Percentiles rank a stretch among this genome's conserved stretches.
Evolutionary conservation across 176 grass and related monocot genomes (phyloP).

Genomic region (Poa pratensis): DNA sequence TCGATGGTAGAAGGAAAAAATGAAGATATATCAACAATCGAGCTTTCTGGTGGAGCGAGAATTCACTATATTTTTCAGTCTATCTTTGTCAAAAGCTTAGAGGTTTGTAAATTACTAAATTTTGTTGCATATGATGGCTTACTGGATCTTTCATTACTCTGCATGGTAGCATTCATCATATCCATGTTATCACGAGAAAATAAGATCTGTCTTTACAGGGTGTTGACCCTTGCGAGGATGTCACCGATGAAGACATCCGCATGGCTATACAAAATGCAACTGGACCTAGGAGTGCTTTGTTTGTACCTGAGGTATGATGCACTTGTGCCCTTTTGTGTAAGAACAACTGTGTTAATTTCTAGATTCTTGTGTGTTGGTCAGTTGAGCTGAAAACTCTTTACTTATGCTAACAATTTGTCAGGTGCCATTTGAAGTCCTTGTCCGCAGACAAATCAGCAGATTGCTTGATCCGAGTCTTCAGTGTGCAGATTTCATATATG

Average conservation of each 20-base stretch:
- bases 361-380: neutral
- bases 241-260: constrained; percentile 95
- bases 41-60: constrained; percentile 97
- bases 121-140: constrained; percentile 24
- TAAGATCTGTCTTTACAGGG: constrained; percentile 56
- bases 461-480: constrained; percentile 94
- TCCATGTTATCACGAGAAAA: neutral
- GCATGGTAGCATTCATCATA: neutral
- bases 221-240: constrained; percentile 97
- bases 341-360: neutral
- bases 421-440: constrained; percentile 97
- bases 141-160: neutral
- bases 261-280: constrained; percentile 98
- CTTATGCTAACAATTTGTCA: constrained; percentile 39
- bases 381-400: constrained; percentile 30
- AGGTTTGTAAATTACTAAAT: constrained; percentile 67
- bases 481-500: constrained; percentile 95
- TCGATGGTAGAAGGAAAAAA: constrained; percentile 98
- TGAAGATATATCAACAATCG: constrained; percentile 81
- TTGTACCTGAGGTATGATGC: constrained; percentile 84
- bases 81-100: constrained; percentile 97
- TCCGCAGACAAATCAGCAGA: constrained; percentile 90
- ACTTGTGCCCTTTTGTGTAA: constrained; percentile 8
- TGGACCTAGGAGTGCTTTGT: constrained; percentile 92
- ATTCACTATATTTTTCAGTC: constrained; percentile 98